Evolutionary conservation across 2,329 filamentous ascomycete genomes (phyloP), one percentile per base, ranked within the genome.

Genomic region (Atkinsonella hypoxylon): DNA sequence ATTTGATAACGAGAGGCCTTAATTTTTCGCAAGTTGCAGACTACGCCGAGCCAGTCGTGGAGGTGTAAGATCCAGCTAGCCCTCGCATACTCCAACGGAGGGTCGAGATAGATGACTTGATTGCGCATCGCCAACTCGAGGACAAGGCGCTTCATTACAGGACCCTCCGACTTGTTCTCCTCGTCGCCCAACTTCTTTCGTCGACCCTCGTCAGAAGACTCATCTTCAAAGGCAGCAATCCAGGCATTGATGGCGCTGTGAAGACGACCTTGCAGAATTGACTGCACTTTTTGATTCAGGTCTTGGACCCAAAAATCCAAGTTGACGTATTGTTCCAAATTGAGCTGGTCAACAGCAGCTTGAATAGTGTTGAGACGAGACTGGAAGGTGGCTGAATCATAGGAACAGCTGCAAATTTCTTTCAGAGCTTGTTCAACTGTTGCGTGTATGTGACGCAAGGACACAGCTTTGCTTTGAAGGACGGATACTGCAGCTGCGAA

Each of bases 51-150:
- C 93, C 93, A 98, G 34, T 89, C 81, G 59, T 97, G 90, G 40
- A 99, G 76, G 58, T 96, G 90, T 17, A 85, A 76, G 62, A 95
- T 87, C 93, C 94, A 99, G 63, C 85, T 91, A 12, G 91, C 90
- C 57, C 90, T 82, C 15, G 93, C 90, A 64, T 84, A 93, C 64
- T 95, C 89, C 48, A 97, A 74, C 5, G 93, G 93, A 4, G 93
- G 94, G 49, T 96, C 93, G 26, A 98, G 79, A 62, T 95, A 95
- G 58, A 99, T 95, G 57, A 96, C 86, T 66, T 98, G 93, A 60
- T 97, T 97, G 32, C 88, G 87, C 89, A 98, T 98, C 6, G 89
- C 93, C 50, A 99, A 85, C 64, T 98, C 93, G 58, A 96, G 88
- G 15, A 93, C 77, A 22, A 95, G 77, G 31, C 78, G 80, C 59